phyloP scores from a whole-genome alignment of 257 asterid genomes.

The Lycium barbarum region DNA sequence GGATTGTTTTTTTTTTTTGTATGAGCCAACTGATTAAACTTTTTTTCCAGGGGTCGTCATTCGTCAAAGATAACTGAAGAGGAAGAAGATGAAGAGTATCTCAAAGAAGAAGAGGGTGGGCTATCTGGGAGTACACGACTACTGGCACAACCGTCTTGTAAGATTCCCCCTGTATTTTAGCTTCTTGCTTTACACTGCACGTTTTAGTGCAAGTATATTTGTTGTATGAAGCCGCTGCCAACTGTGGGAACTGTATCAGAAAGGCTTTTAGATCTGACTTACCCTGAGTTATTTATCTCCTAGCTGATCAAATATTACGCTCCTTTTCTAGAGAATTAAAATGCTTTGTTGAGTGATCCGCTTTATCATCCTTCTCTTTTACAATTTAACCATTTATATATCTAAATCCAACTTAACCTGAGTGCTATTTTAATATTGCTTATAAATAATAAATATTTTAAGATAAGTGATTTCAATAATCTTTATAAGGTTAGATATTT shows the following conservation, averaged over 20 bases:
- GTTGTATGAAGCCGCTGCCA: background rate
- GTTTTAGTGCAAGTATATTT: background rate
- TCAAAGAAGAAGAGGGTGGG: constrained; percentile 87
- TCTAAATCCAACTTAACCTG: background rate
- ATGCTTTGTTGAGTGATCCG: background rate
- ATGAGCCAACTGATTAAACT: constrained; percentile 19
- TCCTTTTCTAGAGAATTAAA: background rate
- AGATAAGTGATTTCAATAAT: background rate
- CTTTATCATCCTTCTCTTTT: constrained; percentile 21
- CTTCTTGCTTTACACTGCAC: background rate
- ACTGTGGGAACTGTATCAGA: background rate
- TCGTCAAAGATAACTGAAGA: constrained; percentile 96
- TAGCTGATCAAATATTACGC: background rate
- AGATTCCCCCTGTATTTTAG: constrained; percentile 30
- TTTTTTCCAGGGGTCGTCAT: constrained; percentile 87
- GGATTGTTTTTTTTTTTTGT: background rate
- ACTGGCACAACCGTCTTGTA: constrained; percentile 94
- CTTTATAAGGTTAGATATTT: background rate
- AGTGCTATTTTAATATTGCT: background rate
- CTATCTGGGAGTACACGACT: constrained; percentile 87
- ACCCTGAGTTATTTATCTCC: background rate
- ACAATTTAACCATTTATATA: background rate
- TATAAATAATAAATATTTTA: background rate
- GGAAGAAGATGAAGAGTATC: constrained; percentile 97
- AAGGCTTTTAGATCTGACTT: background rate